Evolutionary conservation across 805 yeast species (phyloP), one percentile per base, ranked within the genome.

Genomic region (Helenozyma rhizophorensis): DNA sequence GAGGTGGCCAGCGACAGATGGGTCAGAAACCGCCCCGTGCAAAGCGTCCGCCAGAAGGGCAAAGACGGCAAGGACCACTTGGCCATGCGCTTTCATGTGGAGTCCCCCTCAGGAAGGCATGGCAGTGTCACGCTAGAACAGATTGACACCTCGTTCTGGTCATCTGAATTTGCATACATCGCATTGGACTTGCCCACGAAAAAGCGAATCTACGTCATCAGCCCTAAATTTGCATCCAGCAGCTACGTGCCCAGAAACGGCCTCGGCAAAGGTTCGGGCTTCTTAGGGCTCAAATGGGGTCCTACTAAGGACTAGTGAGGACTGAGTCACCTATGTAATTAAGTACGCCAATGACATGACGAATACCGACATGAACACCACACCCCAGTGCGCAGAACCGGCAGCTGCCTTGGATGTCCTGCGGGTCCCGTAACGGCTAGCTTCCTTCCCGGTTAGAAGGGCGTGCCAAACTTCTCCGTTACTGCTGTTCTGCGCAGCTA

Each of bases 201-300:
- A 34, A 68, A 72, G 44, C 74, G 93, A 45, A 73, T 78, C 42
- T 87, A 80, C 54, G 53, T 88, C 16, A 72, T 86, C 33, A 76
- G 74, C 38, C 89, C 93, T 11, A 68, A 66, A 46, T 56, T 58
- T 56, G 47, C 58, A 47, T 32, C 76, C 60, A 59, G 66, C 30
- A 65, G 51, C 53, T 72, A 48, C 60, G 66, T 47, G 38, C 76
- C 53, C 33, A 65, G 53, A 16, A 11, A 40, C 3, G 41, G 47
- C 2, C 48, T 17, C 38, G 38, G 40, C 32, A 63, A 70, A 15
- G 65, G 62, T 13, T 50, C 63, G 4, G 89, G 90, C 1, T 82
- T 85, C 51, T 64, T 86, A 39, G 95, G 95, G 19, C 78, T 86
- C 31, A 79, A 76, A 48, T 87, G 95, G 95, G 95, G 95, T 1